Conservation (phyloP, 305 asterid genomes). For the Rubia balearica region DNA sequence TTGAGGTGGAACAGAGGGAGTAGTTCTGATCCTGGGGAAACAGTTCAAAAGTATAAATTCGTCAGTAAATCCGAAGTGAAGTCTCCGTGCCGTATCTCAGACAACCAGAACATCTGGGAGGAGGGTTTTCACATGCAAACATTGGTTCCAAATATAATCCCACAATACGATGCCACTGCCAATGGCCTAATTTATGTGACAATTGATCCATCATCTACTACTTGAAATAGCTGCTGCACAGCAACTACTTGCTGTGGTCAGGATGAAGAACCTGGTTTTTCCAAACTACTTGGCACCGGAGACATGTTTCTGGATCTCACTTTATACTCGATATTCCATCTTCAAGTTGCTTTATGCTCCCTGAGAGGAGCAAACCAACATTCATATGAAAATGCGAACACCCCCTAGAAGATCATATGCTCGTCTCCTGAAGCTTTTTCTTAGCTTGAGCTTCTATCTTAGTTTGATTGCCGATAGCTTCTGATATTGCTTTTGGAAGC, state of each 20-base stretch:
- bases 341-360: neutral
- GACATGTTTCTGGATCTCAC: neutral
- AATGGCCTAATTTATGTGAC: neutral
- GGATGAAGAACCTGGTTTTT: neutral
- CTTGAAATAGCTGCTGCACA: neutral
- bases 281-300: neutral
- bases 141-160: neutral
- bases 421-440: slow-evolving; percentile 31
- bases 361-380: neutral
- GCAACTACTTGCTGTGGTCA: slow-evolving; percentile 1
- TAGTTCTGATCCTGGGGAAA: no score
- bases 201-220: neutral
- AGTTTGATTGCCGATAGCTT: slow-evolving; percentile 53
- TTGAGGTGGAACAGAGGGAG: no score
- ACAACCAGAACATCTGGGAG: neutral
- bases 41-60: neutral
- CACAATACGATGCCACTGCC: neutral
- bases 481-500: slow-evolving; percentile 87
- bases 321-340: neutral
- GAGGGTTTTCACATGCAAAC: no score
- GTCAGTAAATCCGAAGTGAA: neutral
- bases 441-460: slow-evolving; percentile 58
- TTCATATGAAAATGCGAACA: neutral
- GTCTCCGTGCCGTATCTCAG: neutral
- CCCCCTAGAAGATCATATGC: neutral